Base-by-base conservation (phyloP, 345 rosid genomes). In the Heritiera littoralis region DNA sequence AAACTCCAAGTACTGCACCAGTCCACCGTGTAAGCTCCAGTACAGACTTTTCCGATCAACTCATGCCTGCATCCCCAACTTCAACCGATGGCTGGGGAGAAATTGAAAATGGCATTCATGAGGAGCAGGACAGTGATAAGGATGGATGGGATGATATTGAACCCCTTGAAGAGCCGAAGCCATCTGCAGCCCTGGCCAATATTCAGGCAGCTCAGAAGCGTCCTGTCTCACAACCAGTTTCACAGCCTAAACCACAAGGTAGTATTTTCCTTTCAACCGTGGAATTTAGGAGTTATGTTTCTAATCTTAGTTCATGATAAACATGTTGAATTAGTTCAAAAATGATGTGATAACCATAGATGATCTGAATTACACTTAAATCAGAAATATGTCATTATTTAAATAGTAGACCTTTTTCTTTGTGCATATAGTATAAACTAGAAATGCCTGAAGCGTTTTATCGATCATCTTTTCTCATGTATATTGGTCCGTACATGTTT, bases 71-170 rank as follows among this genome's bases (percentile, higher is more conserved):
- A 38, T 96, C 98, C 52, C 99, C 99, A 30, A 86, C 98, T 73
- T 96, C 98, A 83, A 91, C 98, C 1, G 98, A 96, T 83, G 99
- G 99, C 45, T 96, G 99, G 99, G 99, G 99, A 84, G 99, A 96
- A 74, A 81, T 88, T 67, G 98, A 90, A 76, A 92, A 92, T 71
- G 99, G 98, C 80, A 84, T 94, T 83, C 75, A 83, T 72, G 97
- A 89, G 83, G 94, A 84, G 52, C 89, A 84, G 71, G 97, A 88
- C n/a, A 87, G 87, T 56, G 97, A 94, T 70, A 90, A 94, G 86
- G 98, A 92, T 74, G 98, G 98, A 18, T 96, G 99, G 99, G 99
- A 91, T 86, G 97, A 96, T 83, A 81, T 96, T 35, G 97, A 96
- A 82, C 98, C 99, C 71, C 88, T 92, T 23, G 97, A 94, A 72